Base-by-base conservation (phyloP, 2,329 filamentous ascomycete genomes). In the Aspergillus versicolor region DNA sequence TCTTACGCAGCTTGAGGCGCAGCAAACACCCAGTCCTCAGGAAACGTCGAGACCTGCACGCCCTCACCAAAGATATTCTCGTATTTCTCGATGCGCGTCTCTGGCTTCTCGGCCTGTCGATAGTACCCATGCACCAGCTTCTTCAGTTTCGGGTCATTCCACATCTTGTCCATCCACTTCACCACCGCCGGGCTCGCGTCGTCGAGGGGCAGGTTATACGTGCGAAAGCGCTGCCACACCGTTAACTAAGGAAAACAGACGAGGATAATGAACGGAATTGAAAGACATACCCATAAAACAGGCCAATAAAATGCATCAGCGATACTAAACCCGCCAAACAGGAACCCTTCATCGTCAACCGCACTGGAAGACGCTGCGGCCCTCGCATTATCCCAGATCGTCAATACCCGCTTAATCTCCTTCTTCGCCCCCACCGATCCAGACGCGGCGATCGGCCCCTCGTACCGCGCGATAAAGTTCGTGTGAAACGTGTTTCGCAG, bases 231-330 rank as follows among this genome's bases (percentile, higher is more conserved):
- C 71, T 73, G 21, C 21, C 21, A 21, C 21, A 4, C 21, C 21
- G 21, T 21, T 21, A 21, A 21, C 21, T 21, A 21, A 21, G 21
- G 21, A 44, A 37, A 37, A 17, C 3, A 48, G 34, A 24, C 2
- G 8, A 22, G 9, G 24, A 42, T 50, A 55, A 21, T 3, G 21
- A 21, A 21, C 19, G 19, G 37, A 54, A 21, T 47, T 41, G 40
- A 41, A 32, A 32, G 32, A 38, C 53, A 54, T 58, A 75, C 73
- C 72, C 71, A 74, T 56, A 75, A 65, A 40, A 74, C 63, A 2
- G 71, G 72, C 73, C 73, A 75, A 52, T 70, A 75, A 47, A 74
- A 73, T 0, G 72, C 65, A 69, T 75, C 73, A 5, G 67, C 73
- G 58, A 74, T 74, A 43, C 71, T 68, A 58, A 75, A 75, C 19